A percentile compares a stretch with the other conserved stretches of the same genome.
Evolutionary conservation across 306 rosid genomes (phyloP).

Genomic region (Lagenaria siceraria): DNA sequence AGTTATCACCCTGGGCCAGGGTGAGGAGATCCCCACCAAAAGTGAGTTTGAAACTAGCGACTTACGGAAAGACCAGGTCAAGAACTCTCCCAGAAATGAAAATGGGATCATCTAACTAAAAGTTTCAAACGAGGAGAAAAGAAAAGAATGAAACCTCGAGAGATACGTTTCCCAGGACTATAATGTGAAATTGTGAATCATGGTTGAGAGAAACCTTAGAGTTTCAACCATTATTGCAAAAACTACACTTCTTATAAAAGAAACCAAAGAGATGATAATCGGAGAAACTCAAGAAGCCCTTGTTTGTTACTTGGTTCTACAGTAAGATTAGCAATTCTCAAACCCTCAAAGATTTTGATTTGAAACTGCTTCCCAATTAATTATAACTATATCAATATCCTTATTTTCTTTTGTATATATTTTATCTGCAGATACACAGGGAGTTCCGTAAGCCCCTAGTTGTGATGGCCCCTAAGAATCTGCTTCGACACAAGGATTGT

Average conservation of each 20-base stretch:
- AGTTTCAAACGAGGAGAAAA: background rate
- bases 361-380: background rate
- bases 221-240: background rate
- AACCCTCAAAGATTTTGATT: background rate
- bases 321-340: background rate
- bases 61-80: background rate
- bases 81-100: background rate
- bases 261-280: background rate
- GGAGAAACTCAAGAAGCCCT: background rate
- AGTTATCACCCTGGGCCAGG: no score
- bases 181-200: background rate
- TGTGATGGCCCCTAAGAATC: slow-evolving; percentile 92
- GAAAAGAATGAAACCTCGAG: background rate
- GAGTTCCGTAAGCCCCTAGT: slow-evolving; percentile 91
- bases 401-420: background rate
- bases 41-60: background rate
- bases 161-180: background rate
- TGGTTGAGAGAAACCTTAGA: background rate
- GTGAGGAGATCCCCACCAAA: no score
- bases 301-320: background rate
- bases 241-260: background rate
- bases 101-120: background rate
- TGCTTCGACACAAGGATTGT: slow-evolving; percentile 86
- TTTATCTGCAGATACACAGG: slow-evolving; percentile 51
- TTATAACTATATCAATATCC: background rate